Evolutionary conservation across 768 basidiomycete species (phyloP).

Genomic region (Suillus spraguei): DNA sequence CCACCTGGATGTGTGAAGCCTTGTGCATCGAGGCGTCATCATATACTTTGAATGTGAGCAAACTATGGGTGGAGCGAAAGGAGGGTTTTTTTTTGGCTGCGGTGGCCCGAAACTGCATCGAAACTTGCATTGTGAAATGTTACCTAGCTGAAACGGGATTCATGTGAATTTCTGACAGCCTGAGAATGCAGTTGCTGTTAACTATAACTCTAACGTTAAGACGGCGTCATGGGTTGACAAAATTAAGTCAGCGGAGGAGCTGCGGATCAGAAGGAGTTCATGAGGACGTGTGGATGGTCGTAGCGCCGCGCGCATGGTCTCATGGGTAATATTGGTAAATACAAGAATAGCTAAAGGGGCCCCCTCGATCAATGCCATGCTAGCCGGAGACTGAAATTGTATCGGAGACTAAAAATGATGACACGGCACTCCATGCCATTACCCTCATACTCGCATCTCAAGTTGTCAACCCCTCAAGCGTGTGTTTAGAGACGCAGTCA

Average conservation of each 20-base stretch:
- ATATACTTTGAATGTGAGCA: not conserved
- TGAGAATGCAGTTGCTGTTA: not conserved
- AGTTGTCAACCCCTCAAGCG: slow-evolving; percentile 11
- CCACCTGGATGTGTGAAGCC: not conserved
- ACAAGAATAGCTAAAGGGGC: not conserved
- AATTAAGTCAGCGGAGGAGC: not conserved
- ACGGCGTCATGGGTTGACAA: not conserved
- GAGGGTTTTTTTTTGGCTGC: not conserved
- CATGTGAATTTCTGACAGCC: not conserved
- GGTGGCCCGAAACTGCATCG: not conserved
- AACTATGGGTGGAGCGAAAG: not conserved
- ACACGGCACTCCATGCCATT: slow-evolving; percentile 31
- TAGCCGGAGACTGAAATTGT: slow-evolving; percentile 1
- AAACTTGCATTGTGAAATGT: not conserved
- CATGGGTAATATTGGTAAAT: not conserved
- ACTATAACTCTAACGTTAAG: not conserved
- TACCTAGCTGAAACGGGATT: not conserved
- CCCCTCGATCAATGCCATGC: not conserved
- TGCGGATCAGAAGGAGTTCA: slow-evolving; percentile 1
- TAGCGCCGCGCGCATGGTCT: not conserved
- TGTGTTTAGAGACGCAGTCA: not conserved
- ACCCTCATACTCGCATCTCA: slow-evolving; percentile 17
- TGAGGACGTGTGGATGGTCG: not conserved
- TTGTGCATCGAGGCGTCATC: not conserved
- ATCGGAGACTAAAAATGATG: slow-evolving; percentile 22